phyloP scores from a whole-genome alignment of 352 stramenopile species.

The Nothophytophthora sp. region DNA sequence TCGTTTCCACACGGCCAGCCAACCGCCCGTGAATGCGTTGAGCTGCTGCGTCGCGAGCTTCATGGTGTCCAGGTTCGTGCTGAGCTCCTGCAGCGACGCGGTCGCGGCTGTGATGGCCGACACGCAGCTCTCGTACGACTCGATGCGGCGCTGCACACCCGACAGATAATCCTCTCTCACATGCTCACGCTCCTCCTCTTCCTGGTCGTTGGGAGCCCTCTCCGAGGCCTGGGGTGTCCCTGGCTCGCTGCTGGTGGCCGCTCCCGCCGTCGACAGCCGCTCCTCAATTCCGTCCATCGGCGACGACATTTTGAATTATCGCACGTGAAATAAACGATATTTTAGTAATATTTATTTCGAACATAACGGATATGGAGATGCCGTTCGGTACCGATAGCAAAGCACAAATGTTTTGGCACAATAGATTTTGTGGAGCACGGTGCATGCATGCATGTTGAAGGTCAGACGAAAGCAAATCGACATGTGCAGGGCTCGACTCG shows the following conservation, averaged over 20 bases:
- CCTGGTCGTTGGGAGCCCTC: conserved; percentile 2
- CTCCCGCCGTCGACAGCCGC: background rate
- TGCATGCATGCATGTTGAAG: too few relatives aligned
- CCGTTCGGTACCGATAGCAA: conserved; percentile 4
- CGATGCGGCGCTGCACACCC: conserved; percentile 48
- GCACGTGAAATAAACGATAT: background rate
- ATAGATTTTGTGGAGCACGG: too few relatives aligned
- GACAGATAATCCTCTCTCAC: conserved; percentile 46
- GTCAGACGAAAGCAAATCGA: too few relatives aligned
- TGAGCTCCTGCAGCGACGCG: conserved; percentile 67
- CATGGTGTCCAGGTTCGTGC: conserved; percentile 62
- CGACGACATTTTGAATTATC: conserved; percentile 9
- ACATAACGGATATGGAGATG: background rate
- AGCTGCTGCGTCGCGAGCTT: conserved; percentile 65
- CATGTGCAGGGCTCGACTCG: too few relatives aligned
- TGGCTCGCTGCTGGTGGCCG: conserved; percentile 10
- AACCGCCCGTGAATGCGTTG: conserved; percentile 72
- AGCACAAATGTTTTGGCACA: background rate
- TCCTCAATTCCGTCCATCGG: conserved; percentile 18
- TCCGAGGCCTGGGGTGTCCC: conserved; percentile 9
- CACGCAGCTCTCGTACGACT: conserved; percentile 68
- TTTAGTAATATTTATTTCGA: background rate
- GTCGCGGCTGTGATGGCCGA: conserved; percentile 51
- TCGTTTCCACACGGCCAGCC: conserved; percentile 76
- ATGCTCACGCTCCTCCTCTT: conserved; percentile 14